Evolutionary conservation across 148 eudicot species (phyloP).

Genomic region (Nepenthes gracilis): DNA sequence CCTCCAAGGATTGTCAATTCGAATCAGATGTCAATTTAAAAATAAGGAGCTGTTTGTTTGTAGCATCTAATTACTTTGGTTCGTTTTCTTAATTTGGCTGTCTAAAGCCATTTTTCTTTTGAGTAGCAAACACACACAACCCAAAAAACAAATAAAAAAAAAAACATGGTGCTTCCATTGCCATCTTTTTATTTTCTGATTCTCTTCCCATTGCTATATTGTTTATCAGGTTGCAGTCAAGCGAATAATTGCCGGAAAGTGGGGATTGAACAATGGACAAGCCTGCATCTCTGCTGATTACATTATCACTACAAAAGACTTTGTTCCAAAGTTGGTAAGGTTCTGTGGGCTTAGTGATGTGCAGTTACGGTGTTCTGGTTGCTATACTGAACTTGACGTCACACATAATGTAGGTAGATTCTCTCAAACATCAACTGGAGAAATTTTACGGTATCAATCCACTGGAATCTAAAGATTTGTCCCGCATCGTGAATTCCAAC

Average conservation of each 20-base stretch:
- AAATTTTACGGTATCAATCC: conserved; percentile 42
- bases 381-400: background rate
- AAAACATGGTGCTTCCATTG: background rate
- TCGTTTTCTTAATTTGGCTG: background rate
- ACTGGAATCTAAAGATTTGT: conserved; percentile 31
- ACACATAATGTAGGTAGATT: conserved; percentile 24
- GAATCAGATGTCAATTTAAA: conserved; percentile 13
- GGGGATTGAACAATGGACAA: conserved; percentile 62
- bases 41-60: conserved; percentile 15
- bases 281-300: conserved; percentile 57
- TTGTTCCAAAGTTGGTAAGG: conserved; percentile 48
- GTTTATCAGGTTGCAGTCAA: conserved; percentile 35
- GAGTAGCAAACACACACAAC: background rate
- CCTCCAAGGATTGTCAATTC: conserved; percentile 51
- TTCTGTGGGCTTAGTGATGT: background rate
- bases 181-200: background rate
- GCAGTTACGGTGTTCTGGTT: background rate
- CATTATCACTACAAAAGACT: conserved; percentile 44
- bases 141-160: background rate
- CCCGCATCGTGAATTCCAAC: conserved; percentile 37
- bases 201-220: background rate
- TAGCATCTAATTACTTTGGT: background rate
- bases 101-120: background rate
- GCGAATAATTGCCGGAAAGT: conserved; percentile 46
- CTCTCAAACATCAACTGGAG: conserved; percentile 28